Base-by-base conservation (phyloP, 176 grass and related monocot genomes). In the Guadua angustifolia region DNA sequence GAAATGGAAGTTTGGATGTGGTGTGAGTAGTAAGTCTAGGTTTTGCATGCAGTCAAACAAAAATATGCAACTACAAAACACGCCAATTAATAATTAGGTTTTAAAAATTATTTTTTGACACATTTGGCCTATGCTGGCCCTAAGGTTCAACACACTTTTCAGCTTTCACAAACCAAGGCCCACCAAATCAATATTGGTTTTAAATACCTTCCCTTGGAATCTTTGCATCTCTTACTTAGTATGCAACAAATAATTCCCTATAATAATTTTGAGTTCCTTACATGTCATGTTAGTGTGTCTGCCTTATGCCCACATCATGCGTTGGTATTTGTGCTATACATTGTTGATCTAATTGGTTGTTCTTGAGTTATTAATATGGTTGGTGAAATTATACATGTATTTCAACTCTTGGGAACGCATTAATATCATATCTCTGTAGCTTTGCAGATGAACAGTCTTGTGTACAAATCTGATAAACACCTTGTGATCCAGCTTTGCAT, bases 401-500 rank as follows among this genome's bases (percentile, higher is more conserved):
- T 69, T 71, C 0, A 10, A 82, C 52, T 71, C 4, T 5, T 81
- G 50, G 66, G 50, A 70, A 69, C 51, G 6, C 51, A 81, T 43
- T 84, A 67, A 53, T 63, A 40, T 44, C 69, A 24, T 82, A 21
- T 66, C 42, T 76, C 21, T 66, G 58, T 67, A 68, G 50, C 62
- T 76, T 69, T 67, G 25, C 39, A 59, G 61, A 77, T 77, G 71
- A 51, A 73, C 69, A 29, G 71, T 26, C 46, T 19, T 51, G 25
- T 73, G 39, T 57, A 33, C 46, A 68, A 45, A 45, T 84, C 35
- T 68, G 35, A 58, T 44, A 33, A 33, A 53, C 5, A 45, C 10
- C 35, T 21, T 71, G 29, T 29, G 52, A 52, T 60, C 52, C 22
- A 68, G 17, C 46, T 68, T 84, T 82, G 51, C 38, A 71, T 59